phyloP scores from a whole-genome alignment of 2,329 filamentous ascomycete species.

The Alternaria tenuissima region DNA sequence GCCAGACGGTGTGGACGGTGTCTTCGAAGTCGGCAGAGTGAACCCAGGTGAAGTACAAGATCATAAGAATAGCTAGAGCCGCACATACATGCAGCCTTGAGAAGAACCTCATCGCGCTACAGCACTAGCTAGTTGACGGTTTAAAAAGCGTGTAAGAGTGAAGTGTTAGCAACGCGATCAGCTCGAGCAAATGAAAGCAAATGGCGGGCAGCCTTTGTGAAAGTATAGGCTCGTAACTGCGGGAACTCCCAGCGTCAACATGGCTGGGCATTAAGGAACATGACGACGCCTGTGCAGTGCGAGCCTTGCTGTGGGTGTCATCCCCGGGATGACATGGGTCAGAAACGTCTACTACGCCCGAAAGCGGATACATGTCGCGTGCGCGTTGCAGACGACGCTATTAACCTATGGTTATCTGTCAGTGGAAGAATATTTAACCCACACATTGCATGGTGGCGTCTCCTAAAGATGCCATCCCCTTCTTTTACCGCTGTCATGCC shows the following conservation, averaged over 20 bases:
- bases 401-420: background rate
- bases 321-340: constrained; percentile 10
- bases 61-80: constrained; percentile 31
- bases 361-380: constrained; percentile 28
- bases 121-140: background rate
- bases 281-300: constrained; percentile 32
- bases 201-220: constrained; percentile 28
- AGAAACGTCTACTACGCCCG: constrained; percentile 14
- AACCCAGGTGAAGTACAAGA: constrained; percentile 45
- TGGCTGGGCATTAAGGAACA: constrained; percentile 23
- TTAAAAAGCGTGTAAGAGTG: background rate
- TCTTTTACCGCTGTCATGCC: background rate
- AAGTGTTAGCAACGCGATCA: constrained; percentile 1
- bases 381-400: constrained; percentile 1
- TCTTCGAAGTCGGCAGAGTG: constrained; percentile 37
- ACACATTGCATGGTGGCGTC: background rate
- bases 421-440: background rate
- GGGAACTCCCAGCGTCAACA: constrained; percentile 22
- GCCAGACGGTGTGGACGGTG: constrained; percentile 41
- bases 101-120: constrained; percentile 40
- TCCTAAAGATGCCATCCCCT: background rate
- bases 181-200: constrained; percentile 11
- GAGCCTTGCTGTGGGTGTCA: constrained; percentile 7
- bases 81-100: constrained; percentile 42
- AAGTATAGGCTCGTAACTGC: constrained; percentile 6